Base-by-base conservation (phyloP, 2,329 filamentous ascomycete genomes). In the Ophiostoma triangulosporum region DNA sequence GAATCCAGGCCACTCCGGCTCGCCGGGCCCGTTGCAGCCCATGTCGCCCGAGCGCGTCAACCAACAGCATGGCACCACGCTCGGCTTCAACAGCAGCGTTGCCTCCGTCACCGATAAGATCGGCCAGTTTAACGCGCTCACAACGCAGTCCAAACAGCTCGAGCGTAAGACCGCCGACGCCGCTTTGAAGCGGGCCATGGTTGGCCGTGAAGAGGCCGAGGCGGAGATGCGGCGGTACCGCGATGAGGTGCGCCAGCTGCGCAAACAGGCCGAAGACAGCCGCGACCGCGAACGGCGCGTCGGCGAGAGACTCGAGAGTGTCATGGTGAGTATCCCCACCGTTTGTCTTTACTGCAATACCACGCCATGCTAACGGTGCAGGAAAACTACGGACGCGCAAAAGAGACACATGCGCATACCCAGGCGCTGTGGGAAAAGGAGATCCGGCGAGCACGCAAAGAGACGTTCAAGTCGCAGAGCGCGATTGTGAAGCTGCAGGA, bases 391-490 rank as follows among this genome's bases (percentile, higher is more conserved):
- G 76, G 79, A 29, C 80, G 80, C 57, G 76, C 79, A 51, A 87
- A 87, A 65, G 83, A 85, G 62, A 83, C 80, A 35, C 76, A 84
- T 60, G 74, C 77, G 36, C 80, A 84, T 63, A 81, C 80, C 9
- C 78, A 83, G 65, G 69, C 78, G 20, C 67, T 85, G 9, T 87
- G 83, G 77, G 84, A 88, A 61, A 87, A 87, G 64, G 84, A 88
- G 64, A 81, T 86, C 43, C 76, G 83, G 53, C 74, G 80, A 54
- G 75, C 78, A 9, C 73, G 82, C 50, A 88, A 88, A 61, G 84
- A 88, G 60, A 81, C 80, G 2, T 87, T 86, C 73, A 87, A 86
- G 63, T 76, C 78, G n/a, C 82, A 86, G 60, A 86, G 83, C 3
- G 67, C 71, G 11, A 74, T 83, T 31, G 77, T 87, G 60, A 86